Evolutionary conservation across 73 alveolate species (phyloP).

Genomic region (Paramecium bursaria): DNA sequence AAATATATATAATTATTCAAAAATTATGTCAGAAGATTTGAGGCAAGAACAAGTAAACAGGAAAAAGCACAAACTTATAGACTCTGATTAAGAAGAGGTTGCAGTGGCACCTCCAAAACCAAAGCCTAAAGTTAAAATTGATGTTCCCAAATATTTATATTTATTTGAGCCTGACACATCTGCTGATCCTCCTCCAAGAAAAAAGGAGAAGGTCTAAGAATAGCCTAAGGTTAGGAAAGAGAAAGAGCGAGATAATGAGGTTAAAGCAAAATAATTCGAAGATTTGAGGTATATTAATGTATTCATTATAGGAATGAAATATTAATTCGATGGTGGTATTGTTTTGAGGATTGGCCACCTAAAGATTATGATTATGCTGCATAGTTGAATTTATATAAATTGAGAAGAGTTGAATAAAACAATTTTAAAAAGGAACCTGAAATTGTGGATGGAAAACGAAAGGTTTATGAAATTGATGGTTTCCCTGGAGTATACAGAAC

Average conservation of each 20-base stretch:
- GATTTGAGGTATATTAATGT: conserved; percentile 62
- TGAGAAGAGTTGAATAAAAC: conserved; percentile 80
- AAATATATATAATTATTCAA: too few relatives aligned
- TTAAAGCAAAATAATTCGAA: not conserved
- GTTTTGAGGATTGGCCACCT: conserved; percentile 93
- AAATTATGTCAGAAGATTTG: too few relatives aligned
- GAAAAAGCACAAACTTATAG: not conserved
- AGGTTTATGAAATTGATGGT: conserved; percentile 83
- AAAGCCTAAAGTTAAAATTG: not conserved
- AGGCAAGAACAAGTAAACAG: too few relatives aligned
- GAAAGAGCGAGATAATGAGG: not conserved
- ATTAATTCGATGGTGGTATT: conserved; percentile 87
- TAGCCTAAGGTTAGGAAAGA: not conserved
- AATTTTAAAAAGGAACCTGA: conserved; percentile 88
- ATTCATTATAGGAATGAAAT: too few relatives aligned
- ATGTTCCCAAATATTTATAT: too few relatives aligned
- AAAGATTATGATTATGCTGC: conserved; percentile 80
- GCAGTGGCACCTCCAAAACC: too few relatives aligned
- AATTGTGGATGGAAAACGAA: conserved; percentile 74
- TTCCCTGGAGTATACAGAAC: conserved; percentile 80
- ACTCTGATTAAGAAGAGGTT: not conserved
- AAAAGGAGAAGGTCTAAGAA: not conserved
- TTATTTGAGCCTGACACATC: not conserved
- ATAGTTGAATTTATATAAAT: conserved; percentile 74
- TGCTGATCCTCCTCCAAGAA: not conserved